Conservation (phyloP, 2,329 filamentous ascomycete species). For the Beauveria varroae region DNA sequence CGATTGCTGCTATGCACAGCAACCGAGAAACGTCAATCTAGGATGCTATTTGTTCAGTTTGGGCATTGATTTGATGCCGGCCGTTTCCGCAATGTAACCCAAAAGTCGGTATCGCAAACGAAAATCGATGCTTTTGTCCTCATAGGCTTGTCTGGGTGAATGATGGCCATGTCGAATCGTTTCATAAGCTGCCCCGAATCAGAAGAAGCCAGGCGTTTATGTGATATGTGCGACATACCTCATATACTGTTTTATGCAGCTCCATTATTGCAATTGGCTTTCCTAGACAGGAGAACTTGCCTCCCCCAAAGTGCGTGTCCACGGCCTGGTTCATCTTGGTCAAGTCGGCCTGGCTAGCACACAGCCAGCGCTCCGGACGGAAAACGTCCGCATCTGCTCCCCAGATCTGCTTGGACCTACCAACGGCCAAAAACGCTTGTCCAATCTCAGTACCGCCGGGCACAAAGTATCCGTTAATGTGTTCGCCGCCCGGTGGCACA, state of each 20-base stretch:
- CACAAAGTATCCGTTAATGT: conserved; percentile 42
- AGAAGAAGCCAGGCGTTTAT: background rate
- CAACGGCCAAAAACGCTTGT: conserved; percentile 47
- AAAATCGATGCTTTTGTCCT: conserved; percentile 27
- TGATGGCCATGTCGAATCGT: conserved; percentile 25
- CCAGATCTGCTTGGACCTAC: conserved; percentile 39
- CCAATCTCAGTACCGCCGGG: conserved; percentile 46
- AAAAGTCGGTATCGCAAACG: conserved; percentile 28
- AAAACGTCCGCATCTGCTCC: conserved; percentile 44
- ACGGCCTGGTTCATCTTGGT: conserved; percentile 28
- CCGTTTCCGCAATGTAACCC: conserved; percentile 24
- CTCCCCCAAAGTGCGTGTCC: conserved; percentile 39
- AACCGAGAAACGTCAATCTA: background rate
- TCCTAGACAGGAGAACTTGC: conserved; percentile 37
- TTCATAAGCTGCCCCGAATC: conserved; percentile 22
- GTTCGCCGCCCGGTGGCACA: conserved; percentile 43
- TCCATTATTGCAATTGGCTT: conserved; percentile 41
- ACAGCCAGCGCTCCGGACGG: conserved; percentile 48
- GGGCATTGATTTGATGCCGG: background rate
- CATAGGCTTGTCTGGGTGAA: conserved; percentile 27
- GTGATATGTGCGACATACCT: conserved; percentile 26
- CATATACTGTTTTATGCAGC: conserved; percentile 39
- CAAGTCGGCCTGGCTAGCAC: conserved; percentile 23
- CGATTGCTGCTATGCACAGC: background rate
- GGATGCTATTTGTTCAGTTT: background rate